phyloP scores from a whole-genome alignment of 2,329 filamentous ascomycete genomes.

The Calonectria pteridis region DNA sequence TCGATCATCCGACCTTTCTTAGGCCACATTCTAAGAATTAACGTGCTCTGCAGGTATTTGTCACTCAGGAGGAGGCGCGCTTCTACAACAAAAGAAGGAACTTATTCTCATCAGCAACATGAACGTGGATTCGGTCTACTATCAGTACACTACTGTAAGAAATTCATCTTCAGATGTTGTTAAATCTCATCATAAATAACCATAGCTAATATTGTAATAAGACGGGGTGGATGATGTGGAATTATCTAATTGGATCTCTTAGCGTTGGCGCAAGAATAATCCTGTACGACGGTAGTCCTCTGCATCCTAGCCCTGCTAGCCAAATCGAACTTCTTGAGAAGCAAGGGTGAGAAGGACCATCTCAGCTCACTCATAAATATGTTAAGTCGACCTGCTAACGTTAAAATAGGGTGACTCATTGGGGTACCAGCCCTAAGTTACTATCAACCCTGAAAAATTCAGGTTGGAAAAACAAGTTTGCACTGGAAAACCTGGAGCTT shows the following conservation, averaged over 20 bases:
- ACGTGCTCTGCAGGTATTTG: background rate
- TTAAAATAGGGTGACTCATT: background rate
- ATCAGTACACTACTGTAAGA: background rate
- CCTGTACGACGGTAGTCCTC: background rate
- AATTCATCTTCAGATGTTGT: too few species aligned
- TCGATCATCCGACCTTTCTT: background rate
- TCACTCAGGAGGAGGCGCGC: background rate
- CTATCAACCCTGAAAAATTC: background rate
- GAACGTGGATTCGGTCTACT: background rate
- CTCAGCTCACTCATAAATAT: background rate
- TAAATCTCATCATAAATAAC: background rate
- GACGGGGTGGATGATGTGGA: background rate
- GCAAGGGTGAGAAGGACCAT: background rate
- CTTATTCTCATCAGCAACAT: background rate
- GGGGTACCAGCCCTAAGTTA: background rate
- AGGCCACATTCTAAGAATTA: background rate
- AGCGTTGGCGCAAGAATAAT: background rate
- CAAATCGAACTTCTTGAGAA: background rate
- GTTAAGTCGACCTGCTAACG: background rate
- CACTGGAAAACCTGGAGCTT: background rate
- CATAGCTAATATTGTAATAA: background rate
- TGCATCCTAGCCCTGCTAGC: background rate
- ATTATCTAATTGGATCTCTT: background rate
- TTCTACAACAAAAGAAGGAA: background rate
- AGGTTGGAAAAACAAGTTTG: background rate